phyloP scores from a whole-genome alignment of 345 rosid genomes.

The Ceriops decandra region DNA sequence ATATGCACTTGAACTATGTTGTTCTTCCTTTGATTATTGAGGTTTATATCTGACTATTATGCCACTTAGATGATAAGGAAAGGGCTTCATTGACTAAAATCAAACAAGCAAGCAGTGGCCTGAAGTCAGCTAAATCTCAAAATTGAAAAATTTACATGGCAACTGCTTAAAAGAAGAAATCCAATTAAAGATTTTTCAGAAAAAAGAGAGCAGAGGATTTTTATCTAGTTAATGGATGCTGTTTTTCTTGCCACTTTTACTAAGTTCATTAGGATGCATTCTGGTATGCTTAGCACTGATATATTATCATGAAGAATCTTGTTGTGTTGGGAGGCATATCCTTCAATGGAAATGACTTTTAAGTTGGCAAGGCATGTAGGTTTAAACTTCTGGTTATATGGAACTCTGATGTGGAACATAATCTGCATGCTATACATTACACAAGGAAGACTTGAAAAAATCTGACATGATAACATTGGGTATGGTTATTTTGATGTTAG shows the following conservation, averaged over 20 bases:
- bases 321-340: too few species aligned
- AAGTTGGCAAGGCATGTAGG: too few species aligned
- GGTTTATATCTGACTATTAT: not conserved
- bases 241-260: too few species aligned
- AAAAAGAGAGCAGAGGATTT: not conserved
- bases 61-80: not conserved
- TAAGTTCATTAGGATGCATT: too few species aligned
- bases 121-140: not conserved
- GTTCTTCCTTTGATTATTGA: not conserved
- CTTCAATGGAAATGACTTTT: too few species aligned
- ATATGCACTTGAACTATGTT: not conserved
- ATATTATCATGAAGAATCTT: too few species aligned
- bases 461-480: not conserved
- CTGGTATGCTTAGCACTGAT: too few species aligned
- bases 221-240: not conserved
- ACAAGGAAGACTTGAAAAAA: not conserved
- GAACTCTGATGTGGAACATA: too few species aligned
- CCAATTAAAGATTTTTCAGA: not conserved
- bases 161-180: conserved; percentile 1
- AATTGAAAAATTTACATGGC: not conserved
- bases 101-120: not conserved
- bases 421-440: not conserved
- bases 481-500: not conserved
- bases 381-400: too few species aligned
- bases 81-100: not conserved